Base-by-base conservation (phyloP, 345 rosid genomes). In the Brassica carinata region DNA sequence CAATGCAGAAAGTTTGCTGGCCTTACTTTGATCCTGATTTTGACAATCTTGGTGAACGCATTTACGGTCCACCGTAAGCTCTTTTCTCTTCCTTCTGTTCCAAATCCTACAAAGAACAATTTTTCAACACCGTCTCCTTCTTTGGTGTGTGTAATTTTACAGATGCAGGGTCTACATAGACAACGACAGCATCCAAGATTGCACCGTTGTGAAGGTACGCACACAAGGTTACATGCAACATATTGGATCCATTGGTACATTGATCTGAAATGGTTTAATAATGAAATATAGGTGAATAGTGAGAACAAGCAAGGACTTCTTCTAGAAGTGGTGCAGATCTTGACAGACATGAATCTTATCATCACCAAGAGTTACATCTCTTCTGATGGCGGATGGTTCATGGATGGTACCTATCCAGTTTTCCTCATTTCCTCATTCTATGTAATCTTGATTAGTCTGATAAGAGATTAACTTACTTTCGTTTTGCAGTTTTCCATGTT, bases 21-120 rank as follows among this genome's bases (percentile, higher is more conserved):
- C 96, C 97, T 53, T 90, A 92, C 86, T 92, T 89, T 51, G 97
- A 92, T 86, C 97, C 97, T 7, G 95, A 92, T 51, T 92, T 88
- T n/a, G 88, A 90, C 8, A 87, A 64, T 66, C 89, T 92, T 70
- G 82, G 83, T 1, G 93, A 90, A 80, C 89, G 94, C 73, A 81
- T 92, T 40, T 84, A 85, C 1, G 92, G 95, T 5, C 95, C 97
- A 2, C 84, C 87, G 95, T 92, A 79, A 30, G 80, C 43, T 65
- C n/a, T 9, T 40, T 6, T 64, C 5, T 30, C 2, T 5, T 36
- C 4, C 59, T 65, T 63, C 1, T 11, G 9, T 14, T 38, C 45
- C 31, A 33, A 1, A 36, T 65, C 43, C 48, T 31, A 43, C 29
- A 3, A 14, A 57, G 13, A 66, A 62, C 1, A 36, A 15, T 75